These are phyloP conservation scores for Crithidia expoeki DNA, from an alignment of 208 protist genomes.

Conservation along the genomic window DNA sequence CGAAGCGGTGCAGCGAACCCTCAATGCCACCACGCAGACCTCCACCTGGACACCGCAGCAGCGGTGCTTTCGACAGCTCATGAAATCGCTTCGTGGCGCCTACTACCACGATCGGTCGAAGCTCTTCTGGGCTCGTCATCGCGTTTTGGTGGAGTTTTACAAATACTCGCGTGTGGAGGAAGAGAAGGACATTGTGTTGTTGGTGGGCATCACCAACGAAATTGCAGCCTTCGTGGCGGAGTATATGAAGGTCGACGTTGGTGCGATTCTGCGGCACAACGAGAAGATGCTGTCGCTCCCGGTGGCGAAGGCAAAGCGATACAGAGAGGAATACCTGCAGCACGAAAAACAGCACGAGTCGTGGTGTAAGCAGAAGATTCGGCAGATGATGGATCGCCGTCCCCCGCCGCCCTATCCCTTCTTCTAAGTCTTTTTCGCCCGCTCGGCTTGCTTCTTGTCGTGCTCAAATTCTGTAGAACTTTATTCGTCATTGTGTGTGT, in stretches of 20 bases:
- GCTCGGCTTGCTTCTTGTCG: not conserved
- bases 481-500: constrained; percentile 23
- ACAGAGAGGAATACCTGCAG: constrained; percentile 76
- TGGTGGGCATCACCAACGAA: constrained; percentile 69
- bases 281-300: constrained; percentile 75
- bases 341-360: constrained; percentile 88
- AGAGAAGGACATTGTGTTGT: constrained; percentile 46
- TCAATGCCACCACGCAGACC: not conserved
- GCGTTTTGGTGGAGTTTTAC: constrained; percentile 88
- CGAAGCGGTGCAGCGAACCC: not conserved
- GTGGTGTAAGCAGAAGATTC: constrained; percentile 90
- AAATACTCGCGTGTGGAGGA: constrained; percentile 77
- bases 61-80: constrained; percentile 67
- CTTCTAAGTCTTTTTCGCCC: constrained; percentile 1
- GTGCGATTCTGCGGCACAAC: constrained; percentile 85
- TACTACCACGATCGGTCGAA: constrained; percentile 88
- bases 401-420: constrained; percentile 87
- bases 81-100: constrained; percentile 72
- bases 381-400: constrained; percentile 73
- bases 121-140: constrained; percentile 90
- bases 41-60: constrained; percentile 72
- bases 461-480: too few relatives aligned
- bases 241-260: constrained; percentile 88
- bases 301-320: constrained; percentile 74
- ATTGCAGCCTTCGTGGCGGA: constrained; percentile 70